These are phyloP conservation scores for Naegleria lovaniensis DNA, from an alignment of 208 protist genomes.

Conservation along the genomic window DNA sequence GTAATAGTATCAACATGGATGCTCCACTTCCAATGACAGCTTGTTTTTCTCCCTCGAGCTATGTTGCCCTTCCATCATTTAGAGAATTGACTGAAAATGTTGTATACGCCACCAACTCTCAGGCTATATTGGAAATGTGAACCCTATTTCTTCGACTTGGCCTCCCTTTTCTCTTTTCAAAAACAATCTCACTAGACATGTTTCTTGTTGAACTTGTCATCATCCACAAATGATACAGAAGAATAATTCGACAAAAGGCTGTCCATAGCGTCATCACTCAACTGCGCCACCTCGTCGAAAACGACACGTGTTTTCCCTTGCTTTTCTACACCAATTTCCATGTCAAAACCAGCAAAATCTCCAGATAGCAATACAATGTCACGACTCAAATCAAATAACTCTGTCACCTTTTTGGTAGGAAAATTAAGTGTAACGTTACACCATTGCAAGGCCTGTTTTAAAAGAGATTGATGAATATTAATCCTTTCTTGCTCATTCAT, in stretches of 20 bases:
- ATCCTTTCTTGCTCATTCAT: not conserved
- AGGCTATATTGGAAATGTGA: no score
- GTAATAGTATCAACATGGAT: no score
- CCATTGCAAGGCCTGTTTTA: not conserved
- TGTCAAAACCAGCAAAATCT: not conserved
- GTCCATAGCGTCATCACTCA: not conserved
- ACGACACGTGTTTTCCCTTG: not conserved
- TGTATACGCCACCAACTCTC: no score
- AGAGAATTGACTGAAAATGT: no score
- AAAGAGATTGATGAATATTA: not conserved
- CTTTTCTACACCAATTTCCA: not conserved
- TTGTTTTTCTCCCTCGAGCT: no score
- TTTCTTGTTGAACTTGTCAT: not conserved
- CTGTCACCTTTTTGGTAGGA: not conserved
- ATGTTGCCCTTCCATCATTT: no score
- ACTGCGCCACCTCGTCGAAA: not conserved
- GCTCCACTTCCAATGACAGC: no score
- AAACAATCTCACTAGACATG: no score
- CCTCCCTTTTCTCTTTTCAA: no score
- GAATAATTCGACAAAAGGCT: not conserved
- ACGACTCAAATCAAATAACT: not conserved
- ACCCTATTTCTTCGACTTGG: no score
- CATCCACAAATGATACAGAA: not conserved
- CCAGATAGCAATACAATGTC: not conserved
- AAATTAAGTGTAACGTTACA: not conserved